phyloP scores from a whole-genome alignment of 495 filamentous ascomycete species.

The Immersiella caudata region DNA sequence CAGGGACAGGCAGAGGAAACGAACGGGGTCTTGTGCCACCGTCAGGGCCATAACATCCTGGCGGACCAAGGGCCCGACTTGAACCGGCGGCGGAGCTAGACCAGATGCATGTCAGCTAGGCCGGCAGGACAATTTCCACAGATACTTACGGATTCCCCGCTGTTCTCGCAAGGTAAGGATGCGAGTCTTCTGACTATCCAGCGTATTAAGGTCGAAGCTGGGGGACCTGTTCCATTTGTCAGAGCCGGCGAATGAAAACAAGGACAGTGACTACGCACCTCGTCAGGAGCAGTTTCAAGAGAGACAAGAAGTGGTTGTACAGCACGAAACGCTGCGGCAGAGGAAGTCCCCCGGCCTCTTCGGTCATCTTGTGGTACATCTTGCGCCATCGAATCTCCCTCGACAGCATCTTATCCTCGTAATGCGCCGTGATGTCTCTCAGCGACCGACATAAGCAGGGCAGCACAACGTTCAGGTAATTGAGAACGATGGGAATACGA shows the following conservation, averaged over 20 bases:
- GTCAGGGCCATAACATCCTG: constrained; percentile 35
- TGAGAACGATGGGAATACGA: constrained; percentile 50
- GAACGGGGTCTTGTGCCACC: constrained; percentile 34
- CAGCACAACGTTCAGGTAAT: constrained; percentile 56
- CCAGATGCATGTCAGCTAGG: constrained; percentile 7
- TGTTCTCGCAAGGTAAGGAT: constrained; percentile 51
- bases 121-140: background rate
- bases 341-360: constrained; percentile 50
- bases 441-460: constrained; percentile 53
- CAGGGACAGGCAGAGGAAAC: constrained; percentile 3
- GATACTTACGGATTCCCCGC: constrained; percentile 46
- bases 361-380: constrained; percentile 57
- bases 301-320: constrained; percentile 54
- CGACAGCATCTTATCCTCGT: constrained; percentile 51
- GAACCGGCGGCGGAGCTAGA: constrained; percentile 35
- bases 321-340: constrained; percentile 55
- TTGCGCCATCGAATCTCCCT: constrained; percentile 53
- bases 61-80: constrained; percentile 33
- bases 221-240: constrained; percentile 46
- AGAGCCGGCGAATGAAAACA: background rate
- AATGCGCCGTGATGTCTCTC: constrained; percentile 53
- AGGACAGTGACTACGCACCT: constrained; percentile 36
- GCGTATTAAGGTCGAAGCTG: constrained; percentile 54
- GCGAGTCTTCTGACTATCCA: constrained; percentile 50
- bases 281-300: constrained; percentile 52